These are phyloP conservation scores for Trichoderma koningiopsis DNA, from an alignment of 2,329 filamentous ascomycete genomes.

Conservation along the genomic window DNA sequence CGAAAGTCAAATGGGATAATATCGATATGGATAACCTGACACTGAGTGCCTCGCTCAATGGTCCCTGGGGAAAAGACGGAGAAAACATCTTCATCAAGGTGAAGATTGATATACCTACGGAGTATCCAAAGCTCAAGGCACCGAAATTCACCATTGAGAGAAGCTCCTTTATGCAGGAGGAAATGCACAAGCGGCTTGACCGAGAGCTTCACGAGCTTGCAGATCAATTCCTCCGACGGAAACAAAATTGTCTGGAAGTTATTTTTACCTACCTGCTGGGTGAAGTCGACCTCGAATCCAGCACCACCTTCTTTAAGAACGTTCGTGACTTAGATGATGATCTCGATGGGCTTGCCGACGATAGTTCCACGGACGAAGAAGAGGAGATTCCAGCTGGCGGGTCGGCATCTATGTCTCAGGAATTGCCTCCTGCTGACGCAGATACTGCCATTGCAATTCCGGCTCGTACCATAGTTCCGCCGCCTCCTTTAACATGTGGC, in stretches of 20 bases:
- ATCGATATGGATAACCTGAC: constrained; percentile 64
- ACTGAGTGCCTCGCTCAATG: constrained; percentile 63
- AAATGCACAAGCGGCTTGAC: constrained; percentile 54
- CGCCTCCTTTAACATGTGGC: constrained; percentile 60
- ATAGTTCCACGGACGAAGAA: constrained; percentile 85
- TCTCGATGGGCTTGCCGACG: constrained; percentile 61
- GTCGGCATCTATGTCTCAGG: constrained; percentile 63
- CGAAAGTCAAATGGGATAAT: constrained; percentile 65
- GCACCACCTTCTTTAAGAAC: constrained; percentile 63
- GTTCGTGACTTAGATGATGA: constrained; percentile 64
- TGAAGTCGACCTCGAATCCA: constrained; percentile 62
- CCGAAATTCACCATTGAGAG: constrained; percentile 64
- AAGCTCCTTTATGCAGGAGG: constrained; percentile 62
- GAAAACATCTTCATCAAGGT: constrained; percentile 64
- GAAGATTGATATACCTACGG: constrained; percentile 59
- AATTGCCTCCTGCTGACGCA: constrained; percentile 56
- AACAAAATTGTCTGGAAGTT: constrained; percentile 64
- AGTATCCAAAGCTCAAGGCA: constrained; percentile 59
- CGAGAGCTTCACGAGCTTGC: constrained; percentile 60
- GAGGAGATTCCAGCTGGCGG: constrained; percentile 54
- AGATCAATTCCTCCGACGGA: constrained; percentile 56
- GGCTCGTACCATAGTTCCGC: constrained; percentile 57
- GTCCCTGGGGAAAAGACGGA: constrained; percentile 62
- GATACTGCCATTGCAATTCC: constrained; percentile 56
- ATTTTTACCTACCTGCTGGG: constrained; percentile 65